A percentile compares a stretch with the other conserved stretches of the same genome.
Evolutionary conservation across 495 filamentous ascomycete species (phyloP).

Genomic region (Lophiotrema nucula): DNA sequence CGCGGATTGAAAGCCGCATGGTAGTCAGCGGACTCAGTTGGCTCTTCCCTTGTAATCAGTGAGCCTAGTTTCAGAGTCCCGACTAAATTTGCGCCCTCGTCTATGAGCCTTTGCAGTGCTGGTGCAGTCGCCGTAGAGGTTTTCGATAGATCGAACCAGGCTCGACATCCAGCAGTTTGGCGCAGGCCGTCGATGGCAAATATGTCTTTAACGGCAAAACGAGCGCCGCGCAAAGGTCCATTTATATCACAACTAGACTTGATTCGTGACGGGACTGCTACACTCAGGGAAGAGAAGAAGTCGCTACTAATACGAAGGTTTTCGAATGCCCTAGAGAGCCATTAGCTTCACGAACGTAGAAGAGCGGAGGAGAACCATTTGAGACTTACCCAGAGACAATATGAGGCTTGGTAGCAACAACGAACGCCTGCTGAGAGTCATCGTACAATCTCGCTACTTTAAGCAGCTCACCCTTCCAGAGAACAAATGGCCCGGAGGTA

Average conservation of each 20-base stretch:
- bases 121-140: background rate
- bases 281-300: too few relatives aligned
- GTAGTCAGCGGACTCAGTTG: constrained; percentile 2
- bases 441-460: too few relatives aligned
- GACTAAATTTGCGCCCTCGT: constrained; percentile 5
- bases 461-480: too few relatives aligned
- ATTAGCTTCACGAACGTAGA: too few relatives aligned
- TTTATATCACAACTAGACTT: background rate
- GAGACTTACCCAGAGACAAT: too few relatives aligned
- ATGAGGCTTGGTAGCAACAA: too few relatives aligned
- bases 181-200: background rate
- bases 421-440: too few relatives aligned
- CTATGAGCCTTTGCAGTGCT: background rate
- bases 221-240: background rate
- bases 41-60: background rate
- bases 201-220: constrained; percentile 5
- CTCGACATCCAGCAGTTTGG: background rate
- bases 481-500: too few relatives aligned
- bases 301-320: too few relatives aligned
- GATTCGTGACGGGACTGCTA: constrained; percentile 1
- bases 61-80: constrained; percentile 7
- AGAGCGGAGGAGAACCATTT: too few relatives aligned
- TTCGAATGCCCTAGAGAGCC: too few relatives aligned
- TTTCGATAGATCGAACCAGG: background rate
- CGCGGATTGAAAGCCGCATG: constrained; percentile 12